Base-by-base conservation (phyloP, 208 protist genomes). In the Wallacemonas rigidus region DNA sequence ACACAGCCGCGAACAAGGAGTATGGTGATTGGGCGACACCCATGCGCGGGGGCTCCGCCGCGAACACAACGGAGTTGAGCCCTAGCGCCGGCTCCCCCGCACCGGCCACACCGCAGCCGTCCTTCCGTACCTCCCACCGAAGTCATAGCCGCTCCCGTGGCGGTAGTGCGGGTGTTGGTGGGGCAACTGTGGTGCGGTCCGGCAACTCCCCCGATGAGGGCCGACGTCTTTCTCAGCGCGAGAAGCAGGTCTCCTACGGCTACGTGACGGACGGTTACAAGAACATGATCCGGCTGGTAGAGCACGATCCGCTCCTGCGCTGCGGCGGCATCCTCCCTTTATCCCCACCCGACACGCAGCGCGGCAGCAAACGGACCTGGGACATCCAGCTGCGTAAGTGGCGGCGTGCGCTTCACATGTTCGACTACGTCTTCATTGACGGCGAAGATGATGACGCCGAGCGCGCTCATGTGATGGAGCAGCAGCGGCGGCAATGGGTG, bases 341-440 rank as follows among this genome's bases (percentile, higher is more conserved):
- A 41, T 76, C 77, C 35, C 86, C 91, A 47, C 91, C 91, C 5
- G 77, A 77, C 15, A 55, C 88, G 1, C 61, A 74, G 40, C 76
- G 80, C 50, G 82, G 82, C 43, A 95, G 87, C 78, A 95, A 95
- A 65, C 84, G 91, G 3, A 53, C 71, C n/a, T 95, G 91, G 91
- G 91, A 95, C 70, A 81, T 95, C 36, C 83, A 84, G 55, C 71
- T 92, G 17, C 86, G 91, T 40, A 95, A 95, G 77, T 95, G 91
- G 89, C 88, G 91, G 5, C 72, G 91, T 44, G 88, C 87, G 58
- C 75, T 95, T 45, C 91, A 95, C 83, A 93, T 95, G 91, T 95
- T 95, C 76, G 91, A 95, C 81, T 85, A 75, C 69, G 88, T 94
- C 11, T 95, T 87, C 81, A 91, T 95, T 70, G 87, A 93, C 68